phyloP scores from a whole-genome alignment of 139 green algal genomes.

The Asterochloris sp. region DNA sequence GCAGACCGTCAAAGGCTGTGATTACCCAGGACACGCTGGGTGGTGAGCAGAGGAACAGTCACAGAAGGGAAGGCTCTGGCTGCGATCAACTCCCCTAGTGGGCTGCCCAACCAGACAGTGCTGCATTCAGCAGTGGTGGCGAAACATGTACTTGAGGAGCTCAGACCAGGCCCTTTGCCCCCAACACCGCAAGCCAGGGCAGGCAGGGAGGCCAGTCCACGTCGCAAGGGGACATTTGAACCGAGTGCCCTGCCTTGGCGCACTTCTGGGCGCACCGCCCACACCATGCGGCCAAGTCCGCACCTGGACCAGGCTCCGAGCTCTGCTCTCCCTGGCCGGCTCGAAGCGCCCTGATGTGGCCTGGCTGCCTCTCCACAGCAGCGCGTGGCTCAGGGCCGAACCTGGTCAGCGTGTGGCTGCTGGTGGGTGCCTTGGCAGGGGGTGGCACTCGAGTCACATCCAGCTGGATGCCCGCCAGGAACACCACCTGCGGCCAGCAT shows the following conservation, averaged over 20 bases:
- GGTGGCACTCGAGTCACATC: conserved; percentile 25
- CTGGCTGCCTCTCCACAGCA: not conserved
- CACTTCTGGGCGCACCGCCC: not conserved
- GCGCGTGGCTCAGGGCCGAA: not conserved
- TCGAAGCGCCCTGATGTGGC: not conserved
- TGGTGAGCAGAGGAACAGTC: too few relatives aligned
- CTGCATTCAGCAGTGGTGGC: too few relatives aligned
- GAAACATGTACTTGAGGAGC: too few relatives aligned
- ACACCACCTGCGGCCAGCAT: conserved; percentile 41
- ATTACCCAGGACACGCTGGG: not conserved
- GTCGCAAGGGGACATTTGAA: too few relatives aligned
- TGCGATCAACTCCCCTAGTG: too few relatives aligned
- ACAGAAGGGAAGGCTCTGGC: too few relatives aligned
- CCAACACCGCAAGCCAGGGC: too few relatives aligned
- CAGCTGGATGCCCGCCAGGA: conserved; percentile 61
- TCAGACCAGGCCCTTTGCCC: too few relatives aligned
- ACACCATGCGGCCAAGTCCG: not conserved
- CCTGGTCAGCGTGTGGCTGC: not conserved
- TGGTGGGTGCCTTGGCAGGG: not conserved
- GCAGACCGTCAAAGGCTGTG: not conserved
- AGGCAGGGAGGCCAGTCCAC: too few relatives aligned
- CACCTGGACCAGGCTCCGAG: not conserved
- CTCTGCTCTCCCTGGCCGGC: not conserved
- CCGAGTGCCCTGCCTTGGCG: not conserved
- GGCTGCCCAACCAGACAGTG: too few relatives aligned